Base-by-base conservation (phyloP, 2,329 filamentous ascomycete species). In the Emmonsiellopsis sp. region DNA sequence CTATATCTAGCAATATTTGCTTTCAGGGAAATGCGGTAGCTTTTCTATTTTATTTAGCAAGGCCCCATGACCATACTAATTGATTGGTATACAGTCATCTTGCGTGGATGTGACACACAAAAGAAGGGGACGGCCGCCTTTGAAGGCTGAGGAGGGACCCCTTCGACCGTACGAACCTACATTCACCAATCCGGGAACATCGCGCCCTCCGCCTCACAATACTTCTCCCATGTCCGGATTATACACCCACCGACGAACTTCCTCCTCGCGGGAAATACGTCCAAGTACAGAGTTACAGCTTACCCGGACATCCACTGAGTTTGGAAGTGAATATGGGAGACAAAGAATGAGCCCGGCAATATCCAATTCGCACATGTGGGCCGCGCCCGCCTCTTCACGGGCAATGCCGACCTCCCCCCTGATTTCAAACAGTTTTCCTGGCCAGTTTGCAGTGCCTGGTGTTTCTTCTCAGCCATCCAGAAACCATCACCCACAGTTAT, bases 101-200 rank as follows among this genome's bases (percentile, higher is more conserved):
- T 68, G 66, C 52, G 53, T 61, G 20, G 67, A 70, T 55, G 67
- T 69, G 26, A 65, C 64, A 47, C 67, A 70, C 55, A 70, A 69
- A 55, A 65, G 69, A 54, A 57, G 68, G 48, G 65, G 66, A 5
- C 59, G 66, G 51, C 66, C 66, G 13, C 64, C 65, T 20, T 56
- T 66, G 37, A 63, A 63, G 37, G 63, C 63, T 30, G 64, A 66
- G 26, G 64, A 66, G 52, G 57, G 57, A 9, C 58, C 57, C 6
- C 34, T 60, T 11, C 51, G 57, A 20, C 15, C 41, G 41, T 59
- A 56, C 51, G 58, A 60, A 15, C 50, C 58, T 16, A 44, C 46
- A 13, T 58, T 54, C 47, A 53, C 44, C 11, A 55, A 57, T 15
- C 47, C 58, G 15, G 47, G 44, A 30, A 45, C 50, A 16, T 44